These are phyloP conservation scores for Zalaria obscura DNA, from an alignment of 2,329 filamentous ascomycete genomes.

Conservation along the genomic window DNA sequence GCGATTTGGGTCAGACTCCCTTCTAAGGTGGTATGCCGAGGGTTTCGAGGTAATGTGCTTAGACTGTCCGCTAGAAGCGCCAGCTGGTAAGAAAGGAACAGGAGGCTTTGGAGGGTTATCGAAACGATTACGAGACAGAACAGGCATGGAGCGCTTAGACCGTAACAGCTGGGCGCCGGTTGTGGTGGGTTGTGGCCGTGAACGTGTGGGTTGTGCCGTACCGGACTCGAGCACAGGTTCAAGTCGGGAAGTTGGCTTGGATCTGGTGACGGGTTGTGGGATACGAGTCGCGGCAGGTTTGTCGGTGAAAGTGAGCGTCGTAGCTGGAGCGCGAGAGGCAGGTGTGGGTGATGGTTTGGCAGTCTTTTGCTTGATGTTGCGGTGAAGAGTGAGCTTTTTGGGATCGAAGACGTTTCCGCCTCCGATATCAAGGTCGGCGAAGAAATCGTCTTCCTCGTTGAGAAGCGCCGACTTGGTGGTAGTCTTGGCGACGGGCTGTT, in stretches of 20 bases:
- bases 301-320: slow-evolving; percentile 83
- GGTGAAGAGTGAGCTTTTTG: slow-evolving; percentile 70
- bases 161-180: slow-evolving; percentile 41
- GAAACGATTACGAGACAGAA: slow-evolving; percentile 32
- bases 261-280: slow-evolving; percentile 52
- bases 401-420: slow-evolving; percentile 70
- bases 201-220: slow-evolving; percentile 53
- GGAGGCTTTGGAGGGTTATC: slow-evolving; percentile 50
- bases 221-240: slow-evolving; percentile 88
- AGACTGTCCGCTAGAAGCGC: slow-evolving; percentile 57
- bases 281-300: slow-evolving; percentile 53
- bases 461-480: slow-evolving; percentile 19
- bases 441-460: slow-evolving; percentile 54
- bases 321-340: slow-evolving; percentile 57
- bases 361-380: slow-evolving; percentile 79
- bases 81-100: slow-evolving; percentile 67
- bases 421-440: slow-evolving; percentile 75
- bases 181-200: slow-evolving; percentile 36
- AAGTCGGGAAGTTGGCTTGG: slow-evolving; percentile 45
- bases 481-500: slow-evolving; percentile 21
- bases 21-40: slow-evolving; percentile 56
- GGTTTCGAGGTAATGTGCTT: slow-evolving; percentile 64
- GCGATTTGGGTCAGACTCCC: slow-evolving; percentile 59
- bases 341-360: slow-evolving; percentile 51
- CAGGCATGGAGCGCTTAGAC: slow-evolving; percentile 46